Evolutionary conservation across 805 yeast genomes (phyloP).

Genomic region (Saccharomycopsis amapae): DNA sequence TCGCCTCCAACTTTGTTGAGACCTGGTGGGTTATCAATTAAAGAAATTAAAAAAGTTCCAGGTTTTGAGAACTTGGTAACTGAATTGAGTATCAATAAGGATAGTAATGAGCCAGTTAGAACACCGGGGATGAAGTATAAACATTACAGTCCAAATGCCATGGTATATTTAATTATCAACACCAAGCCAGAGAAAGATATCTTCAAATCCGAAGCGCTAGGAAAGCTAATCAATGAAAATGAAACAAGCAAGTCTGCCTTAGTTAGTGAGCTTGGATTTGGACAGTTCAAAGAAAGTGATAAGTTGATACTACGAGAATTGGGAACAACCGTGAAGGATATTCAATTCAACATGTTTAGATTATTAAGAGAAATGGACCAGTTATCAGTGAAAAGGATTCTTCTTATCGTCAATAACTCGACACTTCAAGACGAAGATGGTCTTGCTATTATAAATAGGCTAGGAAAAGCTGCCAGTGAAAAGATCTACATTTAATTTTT

Average conservation of each 20-base stretch:
- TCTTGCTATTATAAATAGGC: slow-evolving; percentile 88
- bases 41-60: slow-evolving; percentile 58
- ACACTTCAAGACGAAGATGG: slow-evolving; percentile 75
- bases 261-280: slow-evolving; percentile 5
- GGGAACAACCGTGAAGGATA: slow-evolving; percentile 46
- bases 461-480: slow-evolving; percentile 72
- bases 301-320: slow-evolving; percentile 26
- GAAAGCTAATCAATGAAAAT: neutral
- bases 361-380: slow-evolving; percentile 71
- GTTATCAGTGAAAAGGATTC: slow-evolving; percentile 54
- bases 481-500: slow-evolving; percentile 26
- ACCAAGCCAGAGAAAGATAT: neutral
- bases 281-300: neutral
- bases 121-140: slow-evolving; percentile 98
- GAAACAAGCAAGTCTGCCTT: slow-evolving; percentile 10
- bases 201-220: slow-evolving; percentile 2
- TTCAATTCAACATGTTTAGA: slow-evolving; percentile 71
- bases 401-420: slow-evolving; percentile 47
- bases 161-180: slow-evolving; percentile 54
- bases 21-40: slow-evolving; percentile 90
- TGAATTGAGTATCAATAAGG: slow-evolving; percentile 38
- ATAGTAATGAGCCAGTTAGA: slow-evolving; percentile 62
- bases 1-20: slow-evolving; percentile 81
- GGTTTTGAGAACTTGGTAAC: slow-evolving; percentile 34
- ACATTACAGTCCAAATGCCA: slow-evolving; percentile 89